Conservation (phyloP, 1,284 basidiomycete genomes). For the Ceratobasidium sp. region DNA sequence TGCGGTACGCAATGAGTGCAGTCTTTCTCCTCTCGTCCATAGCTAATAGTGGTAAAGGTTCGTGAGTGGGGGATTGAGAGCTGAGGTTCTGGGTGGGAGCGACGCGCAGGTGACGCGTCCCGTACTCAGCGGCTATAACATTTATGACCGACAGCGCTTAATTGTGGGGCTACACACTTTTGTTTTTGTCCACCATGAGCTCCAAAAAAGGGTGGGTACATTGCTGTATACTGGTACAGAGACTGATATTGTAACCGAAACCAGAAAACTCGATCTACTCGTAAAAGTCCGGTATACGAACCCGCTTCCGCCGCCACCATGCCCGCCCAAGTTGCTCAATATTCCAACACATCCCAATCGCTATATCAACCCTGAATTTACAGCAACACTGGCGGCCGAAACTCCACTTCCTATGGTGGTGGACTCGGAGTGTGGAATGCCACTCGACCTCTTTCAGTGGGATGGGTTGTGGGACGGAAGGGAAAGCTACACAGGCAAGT, state of each 20-base stretch:
- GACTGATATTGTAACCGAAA: not conserved
- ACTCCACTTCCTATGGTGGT: constrained; percentile 91
- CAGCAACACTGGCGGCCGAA: constrained; percentile 81
- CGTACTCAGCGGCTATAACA: not conserved
- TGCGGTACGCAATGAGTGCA: constrained; percentile 74
- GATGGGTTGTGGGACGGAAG: constrained; percentile 85
- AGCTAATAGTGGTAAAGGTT: constrained; percentile 29
- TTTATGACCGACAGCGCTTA: constrained; percentile 41
- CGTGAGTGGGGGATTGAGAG: not conserved
- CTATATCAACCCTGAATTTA: constrained; percentile 85
- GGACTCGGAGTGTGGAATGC: constrained; percentile 95
- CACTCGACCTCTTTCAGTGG: constrained; percentile 84
- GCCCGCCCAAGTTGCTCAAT: constrained; percentile 91
- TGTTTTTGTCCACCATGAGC: constrained; percentile 35
- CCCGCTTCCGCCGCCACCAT: constrained; percentile 92
- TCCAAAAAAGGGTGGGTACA: constrained; percentile 42
- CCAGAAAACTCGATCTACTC: constrained; percentile 83
- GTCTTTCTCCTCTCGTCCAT: constrained; percentile 65
- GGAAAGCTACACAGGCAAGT: constrained; percentile 73
- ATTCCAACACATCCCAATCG: constrained; percentile 87
- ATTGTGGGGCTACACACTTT: not conserved
- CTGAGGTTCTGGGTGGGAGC: constrained; percentile 1
- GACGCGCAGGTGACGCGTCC: constrained; percentile 45
- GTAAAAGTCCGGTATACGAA: constrained; percentile 93
- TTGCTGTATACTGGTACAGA: not conserved